These are phyloP conservation scores for Thuja plicata DNA, from an alignment of 83 land plant species.

Conservation along the genomic window DNA sequence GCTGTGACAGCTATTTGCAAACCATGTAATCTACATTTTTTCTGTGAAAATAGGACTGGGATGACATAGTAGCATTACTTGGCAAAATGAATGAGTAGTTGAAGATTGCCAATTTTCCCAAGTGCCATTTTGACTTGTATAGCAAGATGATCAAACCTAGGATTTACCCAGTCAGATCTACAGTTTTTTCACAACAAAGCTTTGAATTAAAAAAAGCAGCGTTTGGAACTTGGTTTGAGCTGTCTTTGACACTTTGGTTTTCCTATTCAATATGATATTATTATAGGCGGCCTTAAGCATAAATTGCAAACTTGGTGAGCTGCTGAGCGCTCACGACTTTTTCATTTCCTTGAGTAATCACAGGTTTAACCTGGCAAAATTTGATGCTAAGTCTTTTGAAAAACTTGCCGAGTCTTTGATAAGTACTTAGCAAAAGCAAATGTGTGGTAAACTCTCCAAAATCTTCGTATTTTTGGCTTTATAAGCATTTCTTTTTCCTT, in stretches of 20 bases:
- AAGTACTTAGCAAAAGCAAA: no score
- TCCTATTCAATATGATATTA: background rate
- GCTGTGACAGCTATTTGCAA: background rate
- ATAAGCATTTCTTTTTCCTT: no score
- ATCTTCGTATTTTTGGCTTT: no score
- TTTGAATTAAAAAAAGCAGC: background rate
- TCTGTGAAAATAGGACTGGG: background rate
- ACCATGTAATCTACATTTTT: background rate
- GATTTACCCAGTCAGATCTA: background rate
- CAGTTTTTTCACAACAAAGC: background rate
- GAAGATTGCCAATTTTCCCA: background rate
- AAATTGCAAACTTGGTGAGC: no score
- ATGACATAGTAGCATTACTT: background rate
- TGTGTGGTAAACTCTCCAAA: no score
- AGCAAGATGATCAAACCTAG: background rate
- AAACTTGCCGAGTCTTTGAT: background rate
- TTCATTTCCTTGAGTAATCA: no score
- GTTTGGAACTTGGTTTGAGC: background rate
- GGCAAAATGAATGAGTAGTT: background rate
- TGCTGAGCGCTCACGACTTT: no score
- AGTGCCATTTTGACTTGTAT: background rate
- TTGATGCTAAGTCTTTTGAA: background rate
- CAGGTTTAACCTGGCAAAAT: no score
- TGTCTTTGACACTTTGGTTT: background rate
- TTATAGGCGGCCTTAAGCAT: background rate